phyloP scores from a whole-genome alignment of 1,284 basidiomycete species.

The Caloboletus inedulis region DNA sequence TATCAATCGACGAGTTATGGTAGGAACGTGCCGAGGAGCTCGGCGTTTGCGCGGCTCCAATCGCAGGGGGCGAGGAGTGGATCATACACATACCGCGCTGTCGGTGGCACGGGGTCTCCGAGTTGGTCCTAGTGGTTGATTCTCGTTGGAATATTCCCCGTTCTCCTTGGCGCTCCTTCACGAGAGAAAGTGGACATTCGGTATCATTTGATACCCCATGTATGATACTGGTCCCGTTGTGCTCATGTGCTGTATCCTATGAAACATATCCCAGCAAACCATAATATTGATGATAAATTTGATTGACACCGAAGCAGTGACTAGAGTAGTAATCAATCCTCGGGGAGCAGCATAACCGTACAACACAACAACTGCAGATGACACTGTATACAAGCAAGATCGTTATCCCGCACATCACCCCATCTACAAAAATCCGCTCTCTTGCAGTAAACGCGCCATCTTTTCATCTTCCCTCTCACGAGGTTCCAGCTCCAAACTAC shows the following conservation, averaged over 20 bases:
- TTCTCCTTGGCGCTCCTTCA: background rate
- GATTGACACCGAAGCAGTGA: background rate
- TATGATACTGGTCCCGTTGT: background rate
- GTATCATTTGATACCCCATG: background rate
- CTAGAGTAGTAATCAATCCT: slow-evolving; percentile 14
- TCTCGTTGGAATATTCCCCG: background rate
- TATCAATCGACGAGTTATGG: slow-evolving; percentile 26
- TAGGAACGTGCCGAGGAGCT: slow-evolving; percentile 15
- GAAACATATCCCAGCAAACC: background rate
- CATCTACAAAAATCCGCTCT: slow-evolving; percentile 77
- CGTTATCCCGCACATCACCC: background rate
- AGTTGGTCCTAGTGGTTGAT: background rate
- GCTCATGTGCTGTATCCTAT: background rate
- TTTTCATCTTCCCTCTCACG: slow-evolving; percentile 92
- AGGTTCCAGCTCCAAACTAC: slow-evolving; percentile 86
- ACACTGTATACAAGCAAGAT: slow-evolving; percentile 1
- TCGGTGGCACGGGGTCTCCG: background rate
- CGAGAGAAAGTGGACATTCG: too few species aligned
- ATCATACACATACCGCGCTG: background rate
- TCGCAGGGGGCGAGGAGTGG: slow-evolving; percentile 8
- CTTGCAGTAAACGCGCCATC: slow-evolving; percentile 84
- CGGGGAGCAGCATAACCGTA: slow-evolving; percentile 17
- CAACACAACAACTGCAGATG: slow-evolving; percentile 16
- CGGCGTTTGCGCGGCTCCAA: slow-evolving; percentile 11
- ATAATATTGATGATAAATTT: background rate